Conservation (phyloP, 768 basidiomycete genomes). For the Gelatoporia subvermispora region DNA sequence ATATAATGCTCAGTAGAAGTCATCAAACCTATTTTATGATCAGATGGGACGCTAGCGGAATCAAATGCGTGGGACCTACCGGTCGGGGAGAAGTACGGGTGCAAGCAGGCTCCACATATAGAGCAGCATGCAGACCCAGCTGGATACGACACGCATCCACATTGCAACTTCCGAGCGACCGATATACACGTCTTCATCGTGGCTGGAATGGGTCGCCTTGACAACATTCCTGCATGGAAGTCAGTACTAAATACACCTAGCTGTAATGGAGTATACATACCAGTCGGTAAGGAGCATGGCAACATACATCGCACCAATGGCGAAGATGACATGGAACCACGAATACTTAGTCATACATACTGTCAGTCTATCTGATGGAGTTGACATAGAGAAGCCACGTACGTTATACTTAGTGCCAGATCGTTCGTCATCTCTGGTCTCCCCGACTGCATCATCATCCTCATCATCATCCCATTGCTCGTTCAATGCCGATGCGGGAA, state of each 20-base stretch:
- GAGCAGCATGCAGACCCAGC: slow-evolving; percentile 87
- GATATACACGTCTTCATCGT: slow-evolving; percentile 79
- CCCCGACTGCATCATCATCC: slow-evolving; percentile 70
- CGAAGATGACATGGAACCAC: slow-evolving; percentile 98
- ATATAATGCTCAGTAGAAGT: slow-evolving; percentile 8
- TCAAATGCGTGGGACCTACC: slow-evolving; percentile 44
- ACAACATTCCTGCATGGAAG: slow-evolving; percentile 62
- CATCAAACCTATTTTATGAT: slow-evolving; percentile 17
- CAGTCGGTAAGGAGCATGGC: slow-evolving; percentile 96
- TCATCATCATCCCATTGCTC: slow-evolving; percentile 72
- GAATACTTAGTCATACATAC: slow-evolving; percentile 74
- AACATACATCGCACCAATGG: slow-evolving; percentile 95
- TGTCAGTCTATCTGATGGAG: slow-evolving; percentile 7
- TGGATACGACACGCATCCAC: slow-evolving; percentile 98
- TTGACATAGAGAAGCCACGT: slow-evolving; percentile 21
- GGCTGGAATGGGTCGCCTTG: slow-evolving; percentile 44
- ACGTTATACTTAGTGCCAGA: slow-evolving; percentile 94
- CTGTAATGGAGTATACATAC: slow-evolving; percentile 44
- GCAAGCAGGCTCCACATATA: slow-evolving; percentile 88
- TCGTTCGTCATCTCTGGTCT: slow-evolving; percentile 87
- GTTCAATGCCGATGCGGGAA: slow-evolving; percentile 86
- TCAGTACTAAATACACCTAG: neutral
- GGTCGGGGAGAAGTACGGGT: slow-evolving; percentile 86
- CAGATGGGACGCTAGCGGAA: neutral
- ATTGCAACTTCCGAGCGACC: slow-evolving; percentile 94